These are phyloP conservation scores for Laetiporus sulphureus DNA, from an alignment of 1,284 basidiomycete genomes.

Conservation along the genomic window DNA sequence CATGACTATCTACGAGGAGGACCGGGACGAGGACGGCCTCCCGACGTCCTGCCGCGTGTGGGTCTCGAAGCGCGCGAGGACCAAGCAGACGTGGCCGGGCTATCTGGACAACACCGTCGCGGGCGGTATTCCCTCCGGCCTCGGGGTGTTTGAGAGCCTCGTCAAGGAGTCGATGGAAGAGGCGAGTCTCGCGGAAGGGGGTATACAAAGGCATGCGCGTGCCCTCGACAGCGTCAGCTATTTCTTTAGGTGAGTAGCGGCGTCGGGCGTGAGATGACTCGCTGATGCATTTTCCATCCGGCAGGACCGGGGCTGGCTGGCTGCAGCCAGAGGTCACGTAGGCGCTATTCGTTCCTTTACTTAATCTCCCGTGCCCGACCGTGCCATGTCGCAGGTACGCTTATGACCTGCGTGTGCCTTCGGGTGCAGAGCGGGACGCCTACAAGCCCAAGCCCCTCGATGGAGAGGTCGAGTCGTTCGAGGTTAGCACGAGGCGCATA, in stretches of 20 bases:
- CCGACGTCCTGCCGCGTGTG: conserved; percentile 44
- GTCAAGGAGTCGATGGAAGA: conserved; percentile 94
- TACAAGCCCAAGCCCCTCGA: conserved; percentile 76
- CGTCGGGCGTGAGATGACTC: background rate
- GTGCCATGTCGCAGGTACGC: conserved; percentile 46
- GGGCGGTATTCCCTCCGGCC: conserved; percentile 75
- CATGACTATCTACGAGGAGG: conserved; percentile 59
- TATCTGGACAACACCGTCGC: conserved; percentile 77
- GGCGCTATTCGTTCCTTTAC: conserved; percentile 19
- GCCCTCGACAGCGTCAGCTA: conserved; percentile 63
- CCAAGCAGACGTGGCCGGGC: conserved; percentile 86
- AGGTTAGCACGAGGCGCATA: conserved; percentile 49
- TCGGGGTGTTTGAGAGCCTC: conserved; percentile 67
- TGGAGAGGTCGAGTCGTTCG: conserved; percentile 90
- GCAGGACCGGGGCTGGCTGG: conserved; percentile 64
- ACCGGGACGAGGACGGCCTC: too few species aligned
- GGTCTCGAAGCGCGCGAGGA: conserved; percentile 82
- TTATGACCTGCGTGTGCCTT: conserved; percentile 74
- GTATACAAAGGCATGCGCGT: conserved; percentile 55
- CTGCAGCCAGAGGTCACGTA: conserved; percentile 85
- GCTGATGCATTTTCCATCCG: conserved; percentile 15
- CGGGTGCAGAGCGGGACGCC: conserved; percentile 34
- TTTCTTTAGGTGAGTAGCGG: conserved; percentile 49
- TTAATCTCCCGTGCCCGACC: too few species aligned
- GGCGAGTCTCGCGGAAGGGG: conserved; percentile 64